Percentiles rank a stretch among this genome's conserved stretches.
These are phyloP conservation scores for Babesia ovata DNA, from an alignment of 169 alveolate species.

Conservation along the genomic window DNA sequence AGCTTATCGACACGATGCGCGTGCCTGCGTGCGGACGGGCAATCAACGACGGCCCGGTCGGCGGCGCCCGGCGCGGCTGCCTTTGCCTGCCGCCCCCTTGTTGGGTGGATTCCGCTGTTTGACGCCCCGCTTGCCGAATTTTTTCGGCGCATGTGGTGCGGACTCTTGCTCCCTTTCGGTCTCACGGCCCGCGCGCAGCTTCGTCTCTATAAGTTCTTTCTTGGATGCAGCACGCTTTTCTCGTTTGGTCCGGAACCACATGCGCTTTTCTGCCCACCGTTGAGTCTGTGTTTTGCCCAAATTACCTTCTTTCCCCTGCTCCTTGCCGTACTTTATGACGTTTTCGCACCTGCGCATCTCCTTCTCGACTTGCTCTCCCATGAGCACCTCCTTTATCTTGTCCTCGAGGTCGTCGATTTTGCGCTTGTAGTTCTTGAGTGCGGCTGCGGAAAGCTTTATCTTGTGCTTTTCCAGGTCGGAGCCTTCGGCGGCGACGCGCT, in stretches of 20 bases:
- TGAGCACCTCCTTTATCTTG: slow-evolving; percentile 72
- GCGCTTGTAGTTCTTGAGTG: slow-evolving; percentile 74
- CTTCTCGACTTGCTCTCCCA: slow-evolving; percentile 73
- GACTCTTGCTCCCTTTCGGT: neutral
- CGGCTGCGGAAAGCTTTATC: slow-evolving; percentile 67
- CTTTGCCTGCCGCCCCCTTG: slow-evolving; percentile 25
- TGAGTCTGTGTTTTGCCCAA: neutral
- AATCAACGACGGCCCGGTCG: slow-evolving; percentile 5
- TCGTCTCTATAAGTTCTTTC: slow-evolving; percentile 15
- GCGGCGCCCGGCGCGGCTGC: slow-evolving; percentile 36
- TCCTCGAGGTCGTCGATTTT: slow-evolving; percentile 78
- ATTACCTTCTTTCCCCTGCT: slow-evolving; percentile 28
- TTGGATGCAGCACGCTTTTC: slow-evolving; percentile 40
- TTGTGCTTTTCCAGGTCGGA: slow-evolving; percentile 66
- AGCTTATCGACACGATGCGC: too few species aligned
- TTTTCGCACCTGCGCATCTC: slow-evolving; percentile 77
- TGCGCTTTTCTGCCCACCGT: slow-evolving; percentile 6
- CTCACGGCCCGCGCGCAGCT: neutral
- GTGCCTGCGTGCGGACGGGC: slow-evolving; percentile 18
- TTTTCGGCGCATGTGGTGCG: neutral
- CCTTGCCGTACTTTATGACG: slow-evolving; percentile 36
- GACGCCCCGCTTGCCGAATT: neutral
- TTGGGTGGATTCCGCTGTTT: neutral
- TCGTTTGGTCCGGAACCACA: slow-evolving; percentile 42
- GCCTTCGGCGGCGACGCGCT: slow-evolving; percentile 66